Evolutionary conservation across 345 rosid species (phyloP), one percentile per base, ranked within the genome.

Genomic region (Eucalyptus camaldulensis): DNA sequence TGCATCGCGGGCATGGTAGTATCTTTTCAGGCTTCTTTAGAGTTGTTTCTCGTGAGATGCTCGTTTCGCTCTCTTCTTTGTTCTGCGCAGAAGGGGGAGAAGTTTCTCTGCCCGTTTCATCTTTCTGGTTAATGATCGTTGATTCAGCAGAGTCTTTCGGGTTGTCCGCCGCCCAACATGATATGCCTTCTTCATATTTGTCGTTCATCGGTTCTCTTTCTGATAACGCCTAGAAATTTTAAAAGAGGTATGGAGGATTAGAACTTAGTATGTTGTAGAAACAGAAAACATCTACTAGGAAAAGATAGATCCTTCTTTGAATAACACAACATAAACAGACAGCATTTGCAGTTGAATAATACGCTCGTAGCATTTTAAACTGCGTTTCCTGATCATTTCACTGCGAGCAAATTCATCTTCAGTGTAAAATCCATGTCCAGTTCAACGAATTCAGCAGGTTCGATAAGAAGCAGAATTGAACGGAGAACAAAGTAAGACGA

Each of bases 1-100:
- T 94, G 90, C 99, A 97, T 88, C 98, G 91, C 2, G 98, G 99
- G 89, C 99, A 96, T 4, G 96, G 95, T 86, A 97, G 80, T 29
- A 94, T 90, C 94, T 94, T 95, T 91, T 95, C 97, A 1, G 96
- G 98, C 88, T 94, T 96, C 92, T 93, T 95, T 88, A 88, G 88
- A 37, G 93, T 49, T 11, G 93, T 93, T 72, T 90, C 91, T 83
- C 83, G 95, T 21, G 93, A 91, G 87, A 24, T 88, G 90, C 91
- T 94, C 44, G 92, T 89, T 87, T 93, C 96, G 60, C 93, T 90
- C 50, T 91, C 94, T 83, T 93, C 95, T 90, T 86, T 94, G 29
- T 90, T 93, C 89, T 90, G 90, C 27, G 91, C 15, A 51, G 13
- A 19, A 29, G 72, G 83, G 47, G 47, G 40, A 76, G 83, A 76